A percentile compares a stretch with the other conserved stretches of the same genome.
phyloP scores from a whole-genome alignment of 257 asterid genomes.

The Fraxinus cuspidata region DNA sequence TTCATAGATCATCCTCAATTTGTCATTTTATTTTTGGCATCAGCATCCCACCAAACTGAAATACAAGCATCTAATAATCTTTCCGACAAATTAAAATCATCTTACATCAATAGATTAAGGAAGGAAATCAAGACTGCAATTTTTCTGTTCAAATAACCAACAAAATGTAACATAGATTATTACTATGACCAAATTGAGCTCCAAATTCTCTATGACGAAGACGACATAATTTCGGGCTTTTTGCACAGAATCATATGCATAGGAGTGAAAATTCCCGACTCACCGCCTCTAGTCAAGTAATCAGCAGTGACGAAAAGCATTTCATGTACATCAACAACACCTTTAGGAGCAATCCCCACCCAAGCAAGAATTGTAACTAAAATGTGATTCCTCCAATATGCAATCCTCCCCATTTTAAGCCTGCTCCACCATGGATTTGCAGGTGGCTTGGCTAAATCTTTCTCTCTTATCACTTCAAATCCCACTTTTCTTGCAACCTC shows the following conservation, averaged over 20 bases:
- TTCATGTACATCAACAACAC: slow-evolving; percentile 72
- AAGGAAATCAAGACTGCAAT: not conserved
- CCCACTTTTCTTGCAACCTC: slow-evolving; percentile 58
- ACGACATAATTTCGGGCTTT: slow-evolving; percentile 51
- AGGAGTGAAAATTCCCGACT: slow-evolving; percentile 69
- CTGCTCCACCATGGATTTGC: slow-evolving; percentile 78
- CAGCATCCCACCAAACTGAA: too few species aligned
- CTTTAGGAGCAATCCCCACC: slow-evolving; percentile 77
- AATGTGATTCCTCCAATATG: slow-evolving; percentile 80
- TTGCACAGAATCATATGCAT: slow-evolving; percentile 89
- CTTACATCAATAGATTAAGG: too few species aligned
- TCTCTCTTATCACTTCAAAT: slow-evolving; percentile 63
- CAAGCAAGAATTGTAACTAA: slow-evolving; percentile 55
- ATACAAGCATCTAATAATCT: too few species aligned
- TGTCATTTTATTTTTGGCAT: too few species aligned
- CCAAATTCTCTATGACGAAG: slow-evolving; percentile 3
- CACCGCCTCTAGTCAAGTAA: slow-evolving; percentile 66
- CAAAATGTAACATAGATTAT: too few species aligned
- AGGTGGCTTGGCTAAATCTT: slow-evolving; percentile 68
- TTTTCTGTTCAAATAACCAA: not conserved
- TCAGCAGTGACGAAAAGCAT: slow-evolving; percentile 83
- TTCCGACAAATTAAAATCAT: too few species aligned
- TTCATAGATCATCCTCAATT: too few species aligned
- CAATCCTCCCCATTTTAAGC: slow-evolving; percentile 72
- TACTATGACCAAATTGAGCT: too few species aligned